These are phyloP conservation scores for Lithospermum erythrorhizon DNA, from an alignment of 257 asterid species.

Conservation along the genomic window DNA sequence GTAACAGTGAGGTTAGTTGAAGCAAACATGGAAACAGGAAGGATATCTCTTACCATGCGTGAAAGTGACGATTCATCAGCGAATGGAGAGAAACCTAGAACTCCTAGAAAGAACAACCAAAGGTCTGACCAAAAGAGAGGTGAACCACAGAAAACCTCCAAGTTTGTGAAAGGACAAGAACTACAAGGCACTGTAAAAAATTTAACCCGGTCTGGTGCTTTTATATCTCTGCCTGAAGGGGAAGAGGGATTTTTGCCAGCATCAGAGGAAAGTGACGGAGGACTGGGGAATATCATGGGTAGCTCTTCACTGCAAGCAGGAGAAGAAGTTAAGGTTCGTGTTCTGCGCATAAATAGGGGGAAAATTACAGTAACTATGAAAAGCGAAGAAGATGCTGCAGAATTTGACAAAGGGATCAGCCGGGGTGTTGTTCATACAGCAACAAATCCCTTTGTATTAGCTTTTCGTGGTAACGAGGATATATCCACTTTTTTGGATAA, in stretches of 20 bases:
- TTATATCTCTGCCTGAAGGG: slow-evolving; percentile 84
- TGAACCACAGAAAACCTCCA: slow-evolving; percentile 43
- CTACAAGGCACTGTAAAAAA: slow-evolving; percentile 83
- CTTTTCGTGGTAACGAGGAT: slow-evolving; percentile 54
- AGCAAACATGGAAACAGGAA: slow-evolving; percentile 58
- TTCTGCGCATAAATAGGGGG: slow-evolving; percentile 69
- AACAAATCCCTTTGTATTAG: slow-evolving; percentile 75
- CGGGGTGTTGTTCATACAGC: slow-evolving; percentile 56
- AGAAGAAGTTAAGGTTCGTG: slow-evolving; percentile 83
- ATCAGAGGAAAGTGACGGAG: slow-evolving; percentile 69
- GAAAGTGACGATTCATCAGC: slow-evolving; percentile 28
- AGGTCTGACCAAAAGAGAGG: slow-evolving; percentile 41
- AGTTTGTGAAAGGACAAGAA: slow-evolving; percentile 71
- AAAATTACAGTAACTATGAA: slow-evolving; percentile 85
- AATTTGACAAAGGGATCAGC: slow-evolving; percentile 45
- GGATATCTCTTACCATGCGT: slow-evolving; percentile 92
- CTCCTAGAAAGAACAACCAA: slow-evolving; percentile 28
- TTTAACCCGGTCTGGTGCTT: slow-evolving; percentile 67
- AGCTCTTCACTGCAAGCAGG: slow-evolving; percentile 68
- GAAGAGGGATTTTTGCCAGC: slow-evolving; percentile 92
- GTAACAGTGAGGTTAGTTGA: slow-evolving; percentile 79
- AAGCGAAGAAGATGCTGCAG: slow-evolving; percentile 46
- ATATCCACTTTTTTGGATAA: slow-evolving; percentile 69
- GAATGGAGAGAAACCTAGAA: slow-evolving; percentile 36
- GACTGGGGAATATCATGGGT: slow-evolving; percentile 48